Evolutionary conservation across 768 basidiomycete genomes (phyloP).

Genomic region (Mycena leptocephala): DNA sequence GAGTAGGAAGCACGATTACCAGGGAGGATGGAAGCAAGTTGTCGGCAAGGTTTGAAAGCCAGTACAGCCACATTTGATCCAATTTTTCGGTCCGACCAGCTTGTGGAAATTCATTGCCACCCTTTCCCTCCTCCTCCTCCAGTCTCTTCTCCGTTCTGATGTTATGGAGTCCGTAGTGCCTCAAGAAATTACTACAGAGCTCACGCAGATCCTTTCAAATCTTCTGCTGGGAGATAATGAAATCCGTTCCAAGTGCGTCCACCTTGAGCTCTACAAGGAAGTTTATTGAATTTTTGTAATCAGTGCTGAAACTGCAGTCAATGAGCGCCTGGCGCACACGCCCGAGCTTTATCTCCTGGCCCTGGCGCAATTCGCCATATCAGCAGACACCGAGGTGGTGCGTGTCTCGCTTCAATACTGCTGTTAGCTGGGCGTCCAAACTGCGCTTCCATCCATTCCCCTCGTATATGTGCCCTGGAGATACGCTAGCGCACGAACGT

Average conservation of each 20-base stretch:
- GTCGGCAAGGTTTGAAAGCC: not conserved
- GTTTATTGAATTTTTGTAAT: not conserved
- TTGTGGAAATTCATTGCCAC: slow-evolving; percentile 3
- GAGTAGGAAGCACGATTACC: not conserved
- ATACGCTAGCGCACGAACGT: not conserved
- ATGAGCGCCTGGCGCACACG: slow-evolving; percentile 83
- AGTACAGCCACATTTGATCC: slow-evolving; percentile 4
- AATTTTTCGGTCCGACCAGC: not conserved
- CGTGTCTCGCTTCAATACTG: slow-evolving; percentile 46
- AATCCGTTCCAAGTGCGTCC: slow-evolving; percentile 76
- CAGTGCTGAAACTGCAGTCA: slow-evolving; percentile 87
- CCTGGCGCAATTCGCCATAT: slow-evolving; percentile 83
- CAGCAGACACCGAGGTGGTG: slow-evolving; percentile 86
- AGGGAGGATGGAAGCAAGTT: not conserved
- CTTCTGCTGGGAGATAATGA: slow-evolving; percentile 89
- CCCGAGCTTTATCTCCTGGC: slow-evolving; percentile 88
- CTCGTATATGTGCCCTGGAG: not conserved
- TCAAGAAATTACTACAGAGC: slow-evolving; percentile 80
- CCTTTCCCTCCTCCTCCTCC: not conserved
- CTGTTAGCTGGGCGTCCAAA: not conserved
- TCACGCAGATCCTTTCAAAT: slow-evolving; percentile 90
- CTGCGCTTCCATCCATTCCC: not conserved
- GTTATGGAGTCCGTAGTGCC: slow-evolving; percentile 69
- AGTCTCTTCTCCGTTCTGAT: slow-evolving; percentile 12
- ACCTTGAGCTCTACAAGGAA: slow-evolving; percentile 14